Evolutionary conservation across 345 rosid species (phyloP).

Genomic region (Heritiera fomes): DNA sequence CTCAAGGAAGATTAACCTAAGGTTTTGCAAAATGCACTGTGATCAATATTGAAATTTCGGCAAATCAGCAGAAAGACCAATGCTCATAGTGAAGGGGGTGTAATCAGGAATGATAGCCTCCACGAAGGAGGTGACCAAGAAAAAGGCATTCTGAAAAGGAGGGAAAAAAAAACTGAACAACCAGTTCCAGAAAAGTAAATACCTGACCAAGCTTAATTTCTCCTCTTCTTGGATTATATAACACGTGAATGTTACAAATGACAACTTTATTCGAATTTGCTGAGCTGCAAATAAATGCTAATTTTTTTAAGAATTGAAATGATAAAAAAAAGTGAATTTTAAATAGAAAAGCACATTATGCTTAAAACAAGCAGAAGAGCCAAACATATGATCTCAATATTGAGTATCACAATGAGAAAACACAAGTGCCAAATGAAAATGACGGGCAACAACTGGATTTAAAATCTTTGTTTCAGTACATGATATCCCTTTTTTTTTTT

Average conservation of each 20-base stretch:
- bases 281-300: conserved; percentile 45
- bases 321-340: neutral
- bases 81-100: neutral
- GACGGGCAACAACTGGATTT: neutral
- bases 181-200: conserved; percentile 24
- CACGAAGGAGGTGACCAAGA: conserved; percentile 6
- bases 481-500: neutral
- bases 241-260: conserved; percentile 88
- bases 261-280: conserved; percentile 49
- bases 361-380: neutral
- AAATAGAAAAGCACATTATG: conserved; percentile 3
- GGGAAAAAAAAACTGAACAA: neutral
- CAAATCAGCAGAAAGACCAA: neutral
- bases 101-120: conserved; percentile 13
- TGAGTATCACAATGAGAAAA: neutral
- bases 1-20: neutral
- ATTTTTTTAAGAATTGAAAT: neutral
- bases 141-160: neutral
- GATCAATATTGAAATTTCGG: neutral
- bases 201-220: conserved; percentile 98
- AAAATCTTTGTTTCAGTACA: neutral
- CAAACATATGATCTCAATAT: neutral
- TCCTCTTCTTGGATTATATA: conserved; percentile 94
- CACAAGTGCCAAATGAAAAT: neutral
- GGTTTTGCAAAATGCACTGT: neutral